phyloP scores from a whole-genome alignment of 345 rosid genomes.

The Kernera saxatilis region DNA sequence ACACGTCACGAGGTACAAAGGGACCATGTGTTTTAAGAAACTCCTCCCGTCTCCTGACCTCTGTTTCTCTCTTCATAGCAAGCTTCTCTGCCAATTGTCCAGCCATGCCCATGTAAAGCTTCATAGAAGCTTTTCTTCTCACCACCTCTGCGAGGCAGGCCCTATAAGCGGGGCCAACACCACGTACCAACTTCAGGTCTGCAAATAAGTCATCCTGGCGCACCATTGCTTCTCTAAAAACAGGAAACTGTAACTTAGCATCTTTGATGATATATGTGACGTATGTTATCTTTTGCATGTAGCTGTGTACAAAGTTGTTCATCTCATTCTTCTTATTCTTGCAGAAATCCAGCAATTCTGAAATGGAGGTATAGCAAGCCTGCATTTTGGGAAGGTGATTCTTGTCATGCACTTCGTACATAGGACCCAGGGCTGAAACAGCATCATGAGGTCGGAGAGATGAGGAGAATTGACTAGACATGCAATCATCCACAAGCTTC shows the following conservation, averaged over 20 bases:
- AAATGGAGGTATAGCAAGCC: conserved; percentile 51
- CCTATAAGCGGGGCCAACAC: conserved; percentile 89
- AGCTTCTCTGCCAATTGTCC: conserved; percentile 96
- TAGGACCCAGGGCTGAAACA: conserved; percentile 97
- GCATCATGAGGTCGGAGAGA: conserved; percentile 98
- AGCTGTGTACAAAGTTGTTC: conserved; percentile 76
- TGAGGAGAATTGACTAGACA: conserved; percentile 72
- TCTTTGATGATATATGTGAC: conserved; percentile 74
- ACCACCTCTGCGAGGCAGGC: conserved; percentile 96
- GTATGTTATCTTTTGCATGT: conserved; percentile 74
- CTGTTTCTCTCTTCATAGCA: conserved; percentile 78
- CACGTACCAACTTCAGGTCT: conserved; percentile 65
- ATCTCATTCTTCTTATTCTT: conserved; percentile 79
- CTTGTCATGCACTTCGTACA: conserved; percentile 97
- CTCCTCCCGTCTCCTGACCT: conserved; percentile 87
- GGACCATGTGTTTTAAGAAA: conserved; percentile 62
- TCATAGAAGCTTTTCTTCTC: conserved; percentile 90
- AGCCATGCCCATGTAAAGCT: conserved; percentile 98
- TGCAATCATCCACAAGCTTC: conserved; percentile 90
- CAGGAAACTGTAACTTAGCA: conserved; percentile 88
- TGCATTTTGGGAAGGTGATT: conserved; percentile 82
- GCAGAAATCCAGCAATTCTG: conserved; percentile 68
- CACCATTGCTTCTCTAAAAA: conserved; percentile 87
- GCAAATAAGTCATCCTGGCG: conserved; percentile 69
- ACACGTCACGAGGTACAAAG: conserved; percentile 68